Conservation (phyloP, 148 eudicot genomes). For the Vaccinium myrtillus region DNA sequence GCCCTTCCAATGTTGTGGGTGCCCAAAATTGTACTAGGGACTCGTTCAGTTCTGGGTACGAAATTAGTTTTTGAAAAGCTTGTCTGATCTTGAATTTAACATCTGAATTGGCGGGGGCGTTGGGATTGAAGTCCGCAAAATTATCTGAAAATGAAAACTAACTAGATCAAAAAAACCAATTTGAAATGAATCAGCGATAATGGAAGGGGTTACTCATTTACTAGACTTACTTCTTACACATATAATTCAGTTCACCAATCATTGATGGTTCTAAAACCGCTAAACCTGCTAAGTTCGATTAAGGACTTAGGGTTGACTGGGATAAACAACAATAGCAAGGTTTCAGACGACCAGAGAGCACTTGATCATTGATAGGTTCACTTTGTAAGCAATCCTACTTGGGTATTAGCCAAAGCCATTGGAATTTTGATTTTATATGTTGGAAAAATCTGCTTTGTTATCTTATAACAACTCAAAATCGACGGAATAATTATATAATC, state of each 20-base stretch:
- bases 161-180: background rate
- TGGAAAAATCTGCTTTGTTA: no score
- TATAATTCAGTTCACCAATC: background rate
- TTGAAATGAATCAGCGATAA: background rate
- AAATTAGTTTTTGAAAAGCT: background rate
- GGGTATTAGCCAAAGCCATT: no score
- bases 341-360: no score
- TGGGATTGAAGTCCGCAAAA: background rate
- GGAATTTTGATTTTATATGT: no score
- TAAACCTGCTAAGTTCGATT: no score
- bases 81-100: background rate
- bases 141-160: background rate
- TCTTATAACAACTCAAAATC: no score
- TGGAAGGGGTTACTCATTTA: background rate
- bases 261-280: no score
- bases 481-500: no score
- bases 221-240: background rate
- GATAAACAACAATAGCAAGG: no score
- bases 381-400: no score
- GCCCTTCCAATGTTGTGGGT: background rate
- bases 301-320: no score
- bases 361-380: no score
- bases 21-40: background rate
- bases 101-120: background rate
- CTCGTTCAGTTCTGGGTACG: background rate